Base-by-base conservation (phyloP, 768 basidiomycete species). In the Boletus patriciae region DNA sequence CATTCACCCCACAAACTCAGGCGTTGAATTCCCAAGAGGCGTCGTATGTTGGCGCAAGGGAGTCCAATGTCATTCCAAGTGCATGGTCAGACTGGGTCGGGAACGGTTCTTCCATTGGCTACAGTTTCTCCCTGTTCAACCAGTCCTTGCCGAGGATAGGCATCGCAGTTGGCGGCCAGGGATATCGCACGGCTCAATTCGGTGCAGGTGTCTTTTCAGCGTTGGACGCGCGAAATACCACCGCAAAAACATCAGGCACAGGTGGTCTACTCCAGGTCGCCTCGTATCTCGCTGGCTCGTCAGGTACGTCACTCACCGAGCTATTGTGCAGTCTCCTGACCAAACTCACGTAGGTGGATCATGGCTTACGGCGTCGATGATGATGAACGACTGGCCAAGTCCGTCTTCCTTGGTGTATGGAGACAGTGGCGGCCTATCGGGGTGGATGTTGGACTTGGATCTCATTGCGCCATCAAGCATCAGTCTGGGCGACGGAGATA, bases 211-310 rank as follows among this genome's bases (percentile, higher is more conserved):
- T 81, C 50, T 63, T 87, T 19, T 77, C 73, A 15, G 85, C 77
- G 2, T 69, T 88, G 45, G 87, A 91, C 72, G 80, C 80, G 25
- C 74, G 86, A 38, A 88, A 89, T 54, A 67, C 70, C 2, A 78
- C 84, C 16, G 76, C 85, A 27, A 83, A 83, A 62, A 68, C 73
- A 2, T 76, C 73, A 3, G 86, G 86, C 7, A 85, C 86, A 0
- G 87, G 87, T 3, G 87, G 87, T 3, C 74, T 90, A 15, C 71
- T 87, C 46, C 88, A 90, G 66, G 83, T 86, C n/a, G 71, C 83
- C 6, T 84, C 83, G 3, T 92, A 91, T 72, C 74, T 88, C 41
- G 71, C 83, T 11, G 87, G 83, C 1, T 75, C 90, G 10, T 87
- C 86, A 57, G 86, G 85, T 85, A 55, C 46, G 74, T 66, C 31